Conservation (phyloP, 2,329 filamentous ascomycete species). For the Ophiostoma piceae region DNA sequence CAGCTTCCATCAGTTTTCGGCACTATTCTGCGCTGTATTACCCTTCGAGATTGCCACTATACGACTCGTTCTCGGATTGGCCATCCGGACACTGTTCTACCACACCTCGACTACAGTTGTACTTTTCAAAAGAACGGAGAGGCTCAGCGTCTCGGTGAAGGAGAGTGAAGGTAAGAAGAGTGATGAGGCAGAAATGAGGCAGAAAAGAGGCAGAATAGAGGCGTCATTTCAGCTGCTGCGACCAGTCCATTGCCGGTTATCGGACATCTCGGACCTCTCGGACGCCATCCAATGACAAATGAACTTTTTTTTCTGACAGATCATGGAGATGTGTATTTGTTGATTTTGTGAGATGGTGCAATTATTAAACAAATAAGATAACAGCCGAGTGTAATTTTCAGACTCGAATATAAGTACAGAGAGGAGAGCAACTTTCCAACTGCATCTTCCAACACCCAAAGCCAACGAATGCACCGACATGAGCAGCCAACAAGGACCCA, state of each 20-base stretch:
- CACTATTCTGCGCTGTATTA: background rate
- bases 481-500: background rate
- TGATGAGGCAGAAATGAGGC: too few species aligned
- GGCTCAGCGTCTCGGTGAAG: background rate
- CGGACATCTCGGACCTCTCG: background rate
- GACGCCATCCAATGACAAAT: background rate
- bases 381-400: background rate
- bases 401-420: background rate
- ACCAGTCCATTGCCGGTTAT: background rate
- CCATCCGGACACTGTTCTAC: background rate
- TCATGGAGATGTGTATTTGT: background rate
- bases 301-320: background rate
- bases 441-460: background rate
- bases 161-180: background rate
- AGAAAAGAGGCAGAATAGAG: background rate
- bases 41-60: background rate
- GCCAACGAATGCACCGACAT: background rate
- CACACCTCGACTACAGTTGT: slow-evolving; percentile 8
- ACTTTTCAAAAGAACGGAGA: background rate
- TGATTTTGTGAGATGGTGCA: background rate
- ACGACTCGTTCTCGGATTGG: background rate
- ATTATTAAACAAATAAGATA: too few species aligned
- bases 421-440: background rate
- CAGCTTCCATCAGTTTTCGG: background rate
- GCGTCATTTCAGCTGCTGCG: background rate